phyloP scores from a whole-genome alignment of 345 rosid genomes.

The Salix viminalis region DNA sequence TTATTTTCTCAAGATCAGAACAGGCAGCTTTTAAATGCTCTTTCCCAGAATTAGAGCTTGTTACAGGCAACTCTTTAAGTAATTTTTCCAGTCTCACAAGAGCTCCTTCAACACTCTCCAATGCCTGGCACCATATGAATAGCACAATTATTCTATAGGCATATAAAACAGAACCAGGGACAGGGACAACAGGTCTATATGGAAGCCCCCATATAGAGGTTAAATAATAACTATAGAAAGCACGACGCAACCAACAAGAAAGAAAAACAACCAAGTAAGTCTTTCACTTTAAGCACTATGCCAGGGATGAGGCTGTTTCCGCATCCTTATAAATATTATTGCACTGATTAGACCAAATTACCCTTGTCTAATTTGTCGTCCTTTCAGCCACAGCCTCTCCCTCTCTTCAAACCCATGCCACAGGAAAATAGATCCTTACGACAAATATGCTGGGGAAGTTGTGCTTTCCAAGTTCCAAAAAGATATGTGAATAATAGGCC shows the following conservation, averaged over 20 bases:
- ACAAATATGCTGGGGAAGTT: neutral
- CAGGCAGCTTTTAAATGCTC: constrained; percentile 91
- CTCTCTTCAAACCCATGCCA: neutral
- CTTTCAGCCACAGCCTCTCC: neutral
- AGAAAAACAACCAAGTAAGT: neutral
- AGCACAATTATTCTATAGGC: neutral
- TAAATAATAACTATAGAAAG: neutral
- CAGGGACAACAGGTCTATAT: neutral
- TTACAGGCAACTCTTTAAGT: constrained; percentile 68
- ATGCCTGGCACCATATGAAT: constrained; percentile 52
- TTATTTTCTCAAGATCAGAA: constrained; percentile 89
- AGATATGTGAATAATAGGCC: neutral
- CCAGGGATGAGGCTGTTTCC: neutral
- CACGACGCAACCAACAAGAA: neutral
- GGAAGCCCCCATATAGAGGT: neutral
- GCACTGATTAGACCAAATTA: neutral
- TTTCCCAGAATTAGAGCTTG: constrained; percentile 75
- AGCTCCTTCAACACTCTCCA: constrained; percentile 91
- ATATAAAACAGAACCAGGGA: constrained; percentile 1
- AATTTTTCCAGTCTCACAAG: constrained; percentile 73
- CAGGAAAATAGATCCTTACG: neutral
- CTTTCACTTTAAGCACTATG: neutral
- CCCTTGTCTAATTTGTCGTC: neutral
- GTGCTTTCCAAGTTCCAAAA: neutral
- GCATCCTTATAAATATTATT: neutral